phyloP scores from a whole-genome alignment of 192 early-diverging fungal genomes.

The Podila clonocystis region DNA sequence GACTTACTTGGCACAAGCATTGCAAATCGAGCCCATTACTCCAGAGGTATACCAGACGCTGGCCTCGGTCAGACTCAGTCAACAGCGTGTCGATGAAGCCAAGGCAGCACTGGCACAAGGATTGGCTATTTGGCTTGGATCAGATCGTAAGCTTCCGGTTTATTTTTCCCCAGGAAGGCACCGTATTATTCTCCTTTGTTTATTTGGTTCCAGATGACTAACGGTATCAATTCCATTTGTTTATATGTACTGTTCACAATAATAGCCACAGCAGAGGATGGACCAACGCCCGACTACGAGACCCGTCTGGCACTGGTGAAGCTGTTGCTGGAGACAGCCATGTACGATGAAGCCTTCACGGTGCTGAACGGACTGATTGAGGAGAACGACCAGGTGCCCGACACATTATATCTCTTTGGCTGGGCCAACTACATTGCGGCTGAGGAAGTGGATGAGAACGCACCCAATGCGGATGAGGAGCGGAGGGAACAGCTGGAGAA shows the following conservation, averaged over 20 bases:
- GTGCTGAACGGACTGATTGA: conserved; percentile 84
- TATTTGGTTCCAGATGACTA: conserved; percentile 14
- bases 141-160: conserved; percentile 44
- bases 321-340: conserved; percentile 85
- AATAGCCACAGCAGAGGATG: conserved; percentile 47
- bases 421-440: conserved; percentile 88
- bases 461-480: conserved; percentile 56
- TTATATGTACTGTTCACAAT: background rate
- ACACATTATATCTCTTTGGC: conserved; percentile 96
- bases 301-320: conserved; percentile 85
- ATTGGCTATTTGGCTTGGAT: conserved; percentile 78
- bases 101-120: conserved; percentile 68
- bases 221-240: conserved; percentile 13
- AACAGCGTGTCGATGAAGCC: conserved; percentile 85
- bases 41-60: conserved; percentile 89
- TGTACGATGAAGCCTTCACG: conserved; percentile 80
- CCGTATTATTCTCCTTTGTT: background rate
- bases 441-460: conserved; percentile 56
- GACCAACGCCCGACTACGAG: conserved; percentile 81
- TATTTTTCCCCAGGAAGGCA: background rate
- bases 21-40: conserved; percentile 72
- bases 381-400: conserved; percentile 93
- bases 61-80: conserved; percentile 91
- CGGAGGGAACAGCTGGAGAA: conserved; percentile 68
- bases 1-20: conserved; percentile 72